Evolutionary conservation across 2,329 filamentous ascomycete genomes (phyloP).

Genomic region (Penicillium sp.): DNA sequence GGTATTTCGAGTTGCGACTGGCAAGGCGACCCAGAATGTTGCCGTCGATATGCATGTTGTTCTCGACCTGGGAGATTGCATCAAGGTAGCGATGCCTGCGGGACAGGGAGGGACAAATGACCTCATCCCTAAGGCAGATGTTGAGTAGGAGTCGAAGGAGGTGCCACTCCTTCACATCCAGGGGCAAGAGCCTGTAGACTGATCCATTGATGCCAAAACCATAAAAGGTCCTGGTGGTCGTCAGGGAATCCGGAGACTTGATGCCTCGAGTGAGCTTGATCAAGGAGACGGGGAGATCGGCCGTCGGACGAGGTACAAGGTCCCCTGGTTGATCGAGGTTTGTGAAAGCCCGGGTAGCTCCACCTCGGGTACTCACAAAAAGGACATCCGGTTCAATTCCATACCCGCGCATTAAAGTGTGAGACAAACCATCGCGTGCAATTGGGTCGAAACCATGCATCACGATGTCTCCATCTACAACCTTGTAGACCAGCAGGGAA

Average conservation of each 20-base stretch:
- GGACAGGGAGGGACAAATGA: constrained; percentile 52
- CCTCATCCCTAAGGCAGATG: constrained; percentile 53
- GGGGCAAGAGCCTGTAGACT: constrained; percentile 65
- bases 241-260: constrained; percentile 14
- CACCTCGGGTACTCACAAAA: constrained; percentile 52
- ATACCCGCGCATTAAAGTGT: constrained; percentile 33
- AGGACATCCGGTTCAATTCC: constrained; percentile 45
- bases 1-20: constrained; percentile 38
- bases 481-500: constrained; percentile 51
- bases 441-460: constrained; percentile 36
- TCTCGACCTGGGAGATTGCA: constrained; percentile 41
- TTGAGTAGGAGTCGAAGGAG: constrained; percentile 73
- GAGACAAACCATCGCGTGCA: constrained; percentile 34
- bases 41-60: constrained; percentile 64
- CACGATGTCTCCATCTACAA: constrained; percentile 36
- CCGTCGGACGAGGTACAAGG: constrained; percentile 33
- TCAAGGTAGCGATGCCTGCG: constrained; percentile 26
- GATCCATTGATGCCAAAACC: constrained; percentile 69
- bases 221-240: constrained; percentile 51
- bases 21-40: constrained; percentile 61
- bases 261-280: constrained; percentile 29
- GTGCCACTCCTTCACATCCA: constrained; percentile 62
- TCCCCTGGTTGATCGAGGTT: constrained; percentile 23
- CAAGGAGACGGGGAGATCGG: constrained; percentile 36
- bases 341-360: constrained; percentile 47